Base-by-base conservation (phyloP, 495 filamentous ascomycete genomes). In the Penicillium waksmanii region DNA sequence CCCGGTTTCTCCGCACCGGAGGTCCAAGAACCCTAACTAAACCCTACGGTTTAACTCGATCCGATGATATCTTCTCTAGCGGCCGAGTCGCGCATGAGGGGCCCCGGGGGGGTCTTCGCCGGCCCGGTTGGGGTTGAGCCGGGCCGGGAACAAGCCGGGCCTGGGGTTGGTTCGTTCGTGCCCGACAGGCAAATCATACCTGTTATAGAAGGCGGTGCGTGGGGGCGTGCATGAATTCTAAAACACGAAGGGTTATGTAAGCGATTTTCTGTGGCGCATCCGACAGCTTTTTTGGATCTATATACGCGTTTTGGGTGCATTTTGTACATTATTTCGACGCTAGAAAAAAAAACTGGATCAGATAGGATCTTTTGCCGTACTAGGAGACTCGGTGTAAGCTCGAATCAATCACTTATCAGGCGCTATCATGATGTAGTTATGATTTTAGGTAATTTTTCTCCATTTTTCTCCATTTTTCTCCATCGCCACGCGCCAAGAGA, bases 401-500 rank as follows among this genome's bases (percentile, higher is more conserved):
- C 7, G 11, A 44, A 34, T 33, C 21, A 25, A 43, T 58, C 51
- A 36, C 43, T 35, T 63, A 55, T 57, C 46, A 6, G 19, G 36
- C 55, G 49, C 56, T 55, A 55, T n/a, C 23, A 44, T 58, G 48
- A 49, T 50, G 46, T 27, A 48, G 19, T 48, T 48, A 48, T 48
- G 46, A 27, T 12, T 48, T 48, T 48, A 48, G 19, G 46, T 48
- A 48, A 48, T 48, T 48, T 31, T 31, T 31, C 27, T 31, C 27
- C 27, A 31, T 31, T 31, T 31, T 48, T 48, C 46, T 48, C 46
- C 46, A 48, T 48, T 48, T 48, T 48, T 48, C 46, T 44, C 55
- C 52, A 65, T 62, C 55, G 63, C 59, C 63, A 65, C 59, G 55
- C 59, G 66, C 66, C 66, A 61, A 68, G 66, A 38, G 42, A 55